Evolutionary conservation across 2,329 filamentous ascomycete species (phyloP), one percentile per base, ranked within the genome.

Genomic region (Huntiella savannae): DNA sequence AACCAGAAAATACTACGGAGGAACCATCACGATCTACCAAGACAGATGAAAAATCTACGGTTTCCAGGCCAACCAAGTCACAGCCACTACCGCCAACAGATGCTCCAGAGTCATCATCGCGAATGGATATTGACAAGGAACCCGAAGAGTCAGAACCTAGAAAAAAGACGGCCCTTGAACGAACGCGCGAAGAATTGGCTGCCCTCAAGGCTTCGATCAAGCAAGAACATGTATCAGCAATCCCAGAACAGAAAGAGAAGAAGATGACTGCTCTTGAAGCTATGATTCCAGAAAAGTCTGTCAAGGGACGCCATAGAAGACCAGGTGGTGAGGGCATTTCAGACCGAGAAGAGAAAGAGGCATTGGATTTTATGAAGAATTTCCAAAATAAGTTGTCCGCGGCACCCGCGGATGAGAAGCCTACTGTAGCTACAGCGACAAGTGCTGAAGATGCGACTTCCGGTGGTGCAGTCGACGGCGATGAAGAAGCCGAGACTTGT

Each of bases 171-270:
- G 67, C 69, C 1, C 62, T 87, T 7, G 77, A 85, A 51, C 68
- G 68, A 53, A 82, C 81, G 3, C 87, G 87, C 53, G 81, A 82
- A 34, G 79, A 91, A 55, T 85, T 88, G 46, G 81, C 80, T 4
- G 79, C 79, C 1, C 64, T 91, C 3, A 88, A 87, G 59, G 80
- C 80, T 6, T 86, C 81, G 1, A 84, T 91, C 79, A 80, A 77
- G 57, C 71, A 82, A 33, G 79, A 69, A 16, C 35, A 49, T 19
- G 19, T 35, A 15, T 62, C 40, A 8, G 16, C 43, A 72, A 19
- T 62, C 70, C 45, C 56, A 60, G 1, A 67, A 58, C 34, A 65
- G 53, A 64, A 68, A 49, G 69, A 76, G 52, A 72, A 72, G 52
- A 74, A 73, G 55, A 79, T 79, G 55, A 79, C 78, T 1, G 70